phyloP scores from a whole-genome alignment of 75 land plant genomes.

The Chamaecyparis obtusa region DNA sequence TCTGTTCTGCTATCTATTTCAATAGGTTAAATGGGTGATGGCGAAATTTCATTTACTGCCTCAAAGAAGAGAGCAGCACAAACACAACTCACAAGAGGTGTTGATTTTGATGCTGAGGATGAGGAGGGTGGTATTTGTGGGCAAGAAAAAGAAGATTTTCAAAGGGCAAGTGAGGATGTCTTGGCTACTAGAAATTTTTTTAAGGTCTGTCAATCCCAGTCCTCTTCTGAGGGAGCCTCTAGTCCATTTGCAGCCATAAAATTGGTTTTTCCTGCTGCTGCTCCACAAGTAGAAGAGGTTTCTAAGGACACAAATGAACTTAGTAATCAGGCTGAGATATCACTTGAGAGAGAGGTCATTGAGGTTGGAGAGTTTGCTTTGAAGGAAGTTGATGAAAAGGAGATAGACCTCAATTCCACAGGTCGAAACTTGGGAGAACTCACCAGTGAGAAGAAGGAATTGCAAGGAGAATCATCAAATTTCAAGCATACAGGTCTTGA shows the following conservation, averaged over 20 bases:
- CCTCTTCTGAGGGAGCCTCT: slow-evolving; percentile 1
- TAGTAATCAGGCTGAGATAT: neutral
- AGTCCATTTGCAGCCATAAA: slow-evolving; percentile 19
- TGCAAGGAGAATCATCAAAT: neutral
- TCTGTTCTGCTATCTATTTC: neutral
- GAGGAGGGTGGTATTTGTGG: neutral
- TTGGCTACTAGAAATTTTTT: slow-evolving; percentile 13
- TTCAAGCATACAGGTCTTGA: neutral
- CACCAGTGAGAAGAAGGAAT: neutral
- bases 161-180: slow-evolving; percentile 21
- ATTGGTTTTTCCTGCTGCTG: slow-evolving; percentile 14
- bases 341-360: neutral
- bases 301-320: neutral
- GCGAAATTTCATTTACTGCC: neutral
- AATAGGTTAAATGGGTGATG: slow-evolving; percentile 17
- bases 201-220: slow-evolving; percentile 13
- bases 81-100: slow-evolving; percentile 38
- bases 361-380: slow-evolving; percentile 3
- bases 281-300: neutral
- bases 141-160: slow-evolving; percentile 17
- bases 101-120: slow-evolving; percentile 28
- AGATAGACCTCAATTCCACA: slow-evolving; percentile 10
- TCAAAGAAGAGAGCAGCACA: slow-evolving; percentile 37
- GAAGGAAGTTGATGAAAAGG: slow-evolving; percentile 13
- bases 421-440: neutral